Conservation (phyloP, 371 early-diverging fungal genomes). For the Fennellomyces sp. region DNA sequence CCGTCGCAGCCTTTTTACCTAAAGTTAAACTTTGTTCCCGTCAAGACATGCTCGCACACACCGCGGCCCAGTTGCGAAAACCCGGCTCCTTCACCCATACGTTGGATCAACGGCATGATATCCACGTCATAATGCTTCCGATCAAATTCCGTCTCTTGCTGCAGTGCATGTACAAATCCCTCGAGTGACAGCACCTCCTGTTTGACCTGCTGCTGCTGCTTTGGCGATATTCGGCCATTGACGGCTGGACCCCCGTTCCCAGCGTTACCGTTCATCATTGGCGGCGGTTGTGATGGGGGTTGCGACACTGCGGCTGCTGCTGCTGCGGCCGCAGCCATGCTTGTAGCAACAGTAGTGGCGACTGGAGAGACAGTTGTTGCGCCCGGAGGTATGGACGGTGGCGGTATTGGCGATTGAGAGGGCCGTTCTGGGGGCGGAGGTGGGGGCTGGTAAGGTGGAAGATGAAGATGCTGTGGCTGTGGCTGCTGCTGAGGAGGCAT, state of each 20-base stretch:
- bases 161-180: slow-evolving; percentile 36
- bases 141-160: slow-evolving; percentile 43
- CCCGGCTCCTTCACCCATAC: slow-evolving; percentile 29
- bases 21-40: slow-evolving; percentile 52
- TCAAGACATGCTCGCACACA: slow-evolving; percentile 45
- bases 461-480: slow-evolving; percentile 7
- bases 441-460: not conserved
- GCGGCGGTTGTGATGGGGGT: not conserved
- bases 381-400: not conserved
- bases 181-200: slow-evolving; percentile 23
- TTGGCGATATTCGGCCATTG: not conserved
- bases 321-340: slow-evolving; percentile 14
- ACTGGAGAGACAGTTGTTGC: not conserved
- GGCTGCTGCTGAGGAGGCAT: slow-evolving; percentile 17
- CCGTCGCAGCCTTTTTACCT: slow-evolving; percentile 25
- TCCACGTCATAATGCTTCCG: slow-evolving; percentile 43
- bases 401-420: slow-evolving; percentile 2
- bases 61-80: slow-evolving; percentile 51
- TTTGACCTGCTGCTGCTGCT: slow-evolving; percentile 3
- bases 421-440: slow-evolving; percentile 14
- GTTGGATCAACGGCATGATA: slow-evolving; percentile 32
- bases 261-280: not conserved
- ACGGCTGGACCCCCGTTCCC: not conserved
- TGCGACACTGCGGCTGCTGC: slow-evolving; percentile 21
- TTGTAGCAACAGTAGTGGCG: slow-evolving; percentile 5